Conservation (phyloP, 2,329 filamentous ascomycete genomes). For the Fusarium haematococcum region DNA sequence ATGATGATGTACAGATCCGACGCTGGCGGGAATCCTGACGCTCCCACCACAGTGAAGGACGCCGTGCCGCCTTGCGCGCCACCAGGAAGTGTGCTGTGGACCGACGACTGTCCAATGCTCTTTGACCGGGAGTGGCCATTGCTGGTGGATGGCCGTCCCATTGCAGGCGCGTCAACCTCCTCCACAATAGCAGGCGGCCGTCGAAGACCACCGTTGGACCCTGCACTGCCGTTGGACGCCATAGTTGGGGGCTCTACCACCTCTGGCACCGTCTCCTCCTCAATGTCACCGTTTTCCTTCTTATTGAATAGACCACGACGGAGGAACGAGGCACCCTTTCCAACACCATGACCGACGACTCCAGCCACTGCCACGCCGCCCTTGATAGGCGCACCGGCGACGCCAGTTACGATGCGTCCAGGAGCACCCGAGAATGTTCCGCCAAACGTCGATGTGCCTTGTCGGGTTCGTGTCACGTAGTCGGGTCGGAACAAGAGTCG, state of each 20-base stretch:
- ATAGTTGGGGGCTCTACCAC: constrained; percentile 54
- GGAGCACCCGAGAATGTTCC: constrained; percentile 88
- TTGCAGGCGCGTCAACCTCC: constrained; percentile 42
- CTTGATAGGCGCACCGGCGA: constrained; percentile 92
- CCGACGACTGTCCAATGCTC: constrained; percentile 74
- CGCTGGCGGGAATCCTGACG: constrained; percentile 79
- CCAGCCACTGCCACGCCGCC: constrained; percentile 83
- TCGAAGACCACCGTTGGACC: constrained; percentile 53
- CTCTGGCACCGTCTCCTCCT: constrained; percentile 57
- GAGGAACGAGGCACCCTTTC: constrained; percentile 91
- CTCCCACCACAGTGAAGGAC: constrained; percentile 82
- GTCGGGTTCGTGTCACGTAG: constrained; percentile 86
- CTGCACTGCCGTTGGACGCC: constrained; percentile 51
- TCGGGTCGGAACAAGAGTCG: constrained; percentile 92
- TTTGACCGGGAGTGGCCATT: constrained; percentile 63
- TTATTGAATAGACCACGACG: constrained; percentile 83
- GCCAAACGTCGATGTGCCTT: constrained; percentile 92
- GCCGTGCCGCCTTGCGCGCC: constrained; percentile 79
- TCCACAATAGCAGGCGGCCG: constrained; percentile 55
- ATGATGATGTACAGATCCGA: constrained; percentile 84
- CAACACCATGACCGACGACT: constrained; percentile 80
- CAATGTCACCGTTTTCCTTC: constrained; percentile 72
- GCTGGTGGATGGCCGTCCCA: constrained; percentile 41
- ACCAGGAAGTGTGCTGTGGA: constrained; percentile 71
- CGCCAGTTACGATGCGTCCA: constrained; percentile 85